A percentile compares a stretch with the other conserved stretches of the same genome.
Conservation (phyloP, 345 rosid genomes). For the Salix dunnii region DNA sequence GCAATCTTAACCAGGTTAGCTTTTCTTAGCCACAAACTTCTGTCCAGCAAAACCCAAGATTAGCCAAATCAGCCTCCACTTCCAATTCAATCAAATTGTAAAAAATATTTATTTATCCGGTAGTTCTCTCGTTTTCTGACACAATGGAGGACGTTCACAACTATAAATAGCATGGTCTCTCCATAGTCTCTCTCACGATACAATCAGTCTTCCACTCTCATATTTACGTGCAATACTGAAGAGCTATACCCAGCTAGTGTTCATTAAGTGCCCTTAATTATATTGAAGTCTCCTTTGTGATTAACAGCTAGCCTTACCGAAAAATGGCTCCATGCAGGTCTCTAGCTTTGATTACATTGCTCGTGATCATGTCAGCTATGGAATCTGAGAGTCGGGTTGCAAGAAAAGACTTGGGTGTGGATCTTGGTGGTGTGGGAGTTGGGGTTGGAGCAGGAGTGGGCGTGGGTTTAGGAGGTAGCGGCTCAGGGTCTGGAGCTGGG, state of each 20-base stretch:
- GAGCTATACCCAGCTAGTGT: no score
- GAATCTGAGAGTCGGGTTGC: conserved; percentile 54
- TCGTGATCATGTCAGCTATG: conserved; percentile 19
- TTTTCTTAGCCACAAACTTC: background rate
- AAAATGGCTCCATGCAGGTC: conserved; percentile 3
- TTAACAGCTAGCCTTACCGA: no score
- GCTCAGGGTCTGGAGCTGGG: conserved; percentile 36
- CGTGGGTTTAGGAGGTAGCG: conserved; percentile 37
- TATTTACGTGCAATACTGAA: no score
- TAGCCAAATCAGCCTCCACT: background rate
- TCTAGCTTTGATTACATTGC: conserved; percentile 21
- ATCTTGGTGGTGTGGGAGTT: conserved; percentile 52
- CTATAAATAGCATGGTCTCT: no score
- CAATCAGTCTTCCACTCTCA: no score
- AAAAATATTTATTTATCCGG: no score
- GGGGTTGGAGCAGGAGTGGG: conserved; percentile 45
- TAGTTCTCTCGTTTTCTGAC: no score
- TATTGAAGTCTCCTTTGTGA: no score
- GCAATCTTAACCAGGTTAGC: background rate
- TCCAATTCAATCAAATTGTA: no score
- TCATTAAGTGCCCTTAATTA: no score
- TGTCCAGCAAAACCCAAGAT: background rate
- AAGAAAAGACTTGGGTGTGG: conserved; percentile 70
- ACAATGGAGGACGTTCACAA: no score
- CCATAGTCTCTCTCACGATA: no score